Evolutionary conservation across 208 protist genomes (phyloP).

Genomic region (Acanthamoeba lenticulata): DNA sequence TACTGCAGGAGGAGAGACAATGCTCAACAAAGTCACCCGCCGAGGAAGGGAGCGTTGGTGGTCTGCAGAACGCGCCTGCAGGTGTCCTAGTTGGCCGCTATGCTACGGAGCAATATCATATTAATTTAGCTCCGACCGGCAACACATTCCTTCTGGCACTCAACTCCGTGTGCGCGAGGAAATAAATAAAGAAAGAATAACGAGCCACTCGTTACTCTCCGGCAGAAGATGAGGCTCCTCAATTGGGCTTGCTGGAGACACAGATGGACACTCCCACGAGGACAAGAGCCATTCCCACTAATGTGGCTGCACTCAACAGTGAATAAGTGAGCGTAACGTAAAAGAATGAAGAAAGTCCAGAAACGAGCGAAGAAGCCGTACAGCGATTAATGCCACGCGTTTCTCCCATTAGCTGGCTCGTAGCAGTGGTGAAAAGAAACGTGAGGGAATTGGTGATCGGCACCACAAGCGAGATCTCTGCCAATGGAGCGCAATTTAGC

Average conservation of each 20-base stretch:
- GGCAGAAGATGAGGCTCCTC: neutral
- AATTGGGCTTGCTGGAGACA: conserved; percentile 40
- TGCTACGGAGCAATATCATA: neutral
- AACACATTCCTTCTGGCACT: neutral
- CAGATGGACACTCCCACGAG: conserved; percentile 49
- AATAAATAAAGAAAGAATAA: neutral
- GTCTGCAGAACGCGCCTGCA: neutral
- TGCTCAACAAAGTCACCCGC: neutral
- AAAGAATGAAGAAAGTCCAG: neutral
- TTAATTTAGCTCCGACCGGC: neutral
- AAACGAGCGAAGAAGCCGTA: neutral
- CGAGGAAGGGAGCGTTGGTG: too few species aligned
- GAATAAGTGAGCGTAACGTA: neutral
- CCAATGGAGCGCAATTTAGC: neutral
- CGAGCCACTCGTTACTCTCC: neutral
- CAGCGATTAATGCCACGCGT: neutral
- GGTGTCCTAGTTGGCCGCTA: neutral
- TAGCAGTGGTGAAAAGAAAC: conserved; percentile 54
- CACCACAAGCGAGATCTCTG: conserved; percentile 52
- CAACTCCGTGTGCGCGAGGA: neutral
- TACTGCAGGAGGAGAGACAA: neutral
- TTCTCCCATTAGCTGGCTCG: conserved; percentile 59
- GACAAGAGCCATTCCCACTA: conserved; percentile 23
- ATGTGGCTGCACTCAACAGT: neutral
- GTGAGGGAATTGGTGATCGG: conserved; percentile 63